Evolutionary conservation across 148 eudicot genomes (phyloP).

Genomic region (Nyssa sinensis): DNA sequence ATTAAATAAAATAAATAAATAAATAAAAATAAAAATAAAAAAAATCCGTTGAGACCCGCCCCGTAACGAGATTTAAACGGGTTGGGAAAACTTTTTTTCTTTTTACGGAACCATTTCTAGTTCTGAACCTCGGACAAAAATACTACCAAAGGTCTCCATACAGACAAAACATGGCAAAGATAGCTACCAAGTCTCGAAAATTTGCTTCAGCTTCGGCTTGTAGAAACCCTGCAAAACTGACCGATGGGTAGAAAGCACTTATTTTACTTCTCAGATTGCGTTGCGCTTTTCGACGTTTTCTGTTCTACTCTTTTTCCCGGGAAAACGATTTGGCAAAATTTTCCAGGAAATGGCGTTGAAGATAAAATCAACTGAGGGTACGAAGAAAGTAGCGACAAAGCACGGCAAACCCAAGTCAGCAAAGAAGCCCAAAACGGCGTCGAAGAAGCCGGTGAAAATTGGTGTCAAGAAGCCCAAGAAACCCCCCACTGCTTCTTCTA

Average conservation of each 20-base stretch:
- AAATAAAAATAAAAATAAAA: too few species aligned
- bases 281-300: not conserved
- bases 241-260: slow-evolving; percentile 20
- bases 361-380: slow-evolving; percentile 23
- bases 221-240: not conserved
- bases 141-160: too few species aligned
- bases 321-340: slow-evolving; percentile 5
- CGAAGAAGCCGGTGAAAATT: slow-evolving; percentile 36
- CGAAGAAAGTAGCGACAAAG: slow-evolving; percentile 17
- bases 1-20: too few species aligned
- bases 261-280: not conserved
- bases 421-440: slow-evolving; percentile 31
- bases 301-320: not conserved
- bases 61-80: too few species aligned
- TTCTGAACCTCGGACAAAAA: too few species aligned
- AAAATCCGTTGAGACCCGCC: too few species aligned
- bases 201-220: slow-evolving; percentile 25
- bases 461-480: slow-evolving; percentile 83
- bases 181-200: slow-evolving; percentile 16
- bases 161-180: slow-evolving; percentile 45
- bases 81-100: too few species aligned
- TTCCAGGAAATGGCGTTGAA: slow-evolving; percentile 41
- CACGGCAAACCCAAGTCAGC: slow-evolving; percentile 15
- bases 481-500: slow-evolving; percentile 95
- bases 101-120: too few species aligned